Base-by-base conservation (phyloP, 805 yeast species). In the Isabelozyma rhagii region DNA sequence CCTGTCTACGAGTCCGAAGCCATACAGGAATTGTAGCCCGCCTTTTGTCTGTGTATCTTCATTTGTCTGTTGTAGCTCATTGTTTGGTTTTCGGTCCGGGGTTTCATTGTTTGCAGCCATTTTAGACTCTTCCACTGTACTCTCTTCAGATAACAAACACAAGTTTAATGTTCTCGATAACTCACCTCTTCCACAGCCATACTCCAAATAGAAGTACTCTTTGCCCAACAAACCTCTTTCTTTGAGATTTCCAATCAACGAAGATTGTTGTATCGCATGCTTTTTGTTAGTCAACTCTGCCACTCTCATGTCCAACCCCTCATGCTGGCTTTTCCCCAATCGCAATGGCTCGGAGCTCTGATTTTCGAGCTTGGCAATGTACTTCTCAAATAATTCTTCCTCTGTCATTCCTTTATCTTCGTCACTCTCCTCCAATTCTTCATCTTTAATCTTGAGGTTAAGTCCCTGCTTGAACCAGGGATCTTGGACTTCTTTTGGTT, bases 181-280 rank as follows among this genome's bases (percentile, higher is more conserved):
- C 61, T 92, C 97, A 1, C 89, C 96, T 54, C 92, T 80, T 0
- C 97, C 97, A 64, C 96, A 88, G 0, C 97, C 97, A 72, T 89
- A 90, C 66, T 91, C 97, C 28, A 87, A 62, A 60, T 82, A 81
- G 46, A 74, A 67, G 38, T 53, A 51, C 15, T 63, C 49, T 2
- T 62, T 40, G 1, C 66, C 63, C 39, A 85, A 67, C 7, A 85
- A 60, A 0, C 61, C 61, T 13, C 64, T 54, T 4, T 66, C 62
- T 21, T 76, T 71, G 58, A 91, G 64, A 53, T 87, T 87, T 1
- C 88, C 90, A 13, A 88, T 85, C 50, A 91, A 63, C 1, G 96
- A 86, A 0, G 91, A 78, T 63, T 91, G 97, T 63, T 91, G 97
- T 3, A 77, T 62, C 0, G 93, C 86, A 68, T 91, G 97, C 59